Conservation (phyloP, 176 grass and related monocot species). For the Carex pumila region DNA sequence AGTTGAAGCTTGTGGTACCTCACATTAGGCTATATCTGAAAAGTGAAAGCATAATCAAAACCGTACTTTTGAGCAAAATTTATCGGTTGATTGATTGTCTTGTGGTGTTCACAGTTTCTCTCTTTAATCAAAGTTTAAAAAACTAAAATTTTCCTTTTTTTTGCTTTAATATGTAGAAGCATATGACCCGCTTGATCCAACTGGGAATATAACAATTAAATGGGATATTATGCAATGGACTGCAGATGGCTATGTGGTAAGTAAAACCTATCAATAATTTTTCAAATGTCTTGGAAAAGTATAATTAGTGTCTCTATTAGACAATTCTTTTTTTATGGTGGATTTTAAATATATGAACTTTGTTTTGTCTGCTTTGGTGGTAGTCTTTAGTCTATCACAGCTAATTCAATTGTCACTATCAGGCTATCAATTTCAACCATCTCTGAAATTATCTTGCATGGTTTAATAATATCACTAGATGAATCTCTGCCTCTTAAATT, state of each 20-base stretch:
- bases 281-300: not conserved
- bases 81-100: not conserved
- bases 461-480: not conserved
- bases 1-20: slow-evolving; percentile 2
- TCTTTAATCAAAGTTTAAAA: not conserved
- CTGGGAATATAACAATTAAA: slow-evolving; percentile 75
- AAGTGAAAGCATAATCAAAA: not conserved
- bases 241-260: slow-evolving; percentile 79
- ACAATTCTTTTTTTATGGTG: not conserved
- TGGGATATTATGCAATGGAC: slow-evolving; percentile 82
- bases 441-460: not conserved
- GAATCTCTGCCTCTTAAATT: not conserved
- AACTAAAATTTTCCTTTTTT: not conserved
- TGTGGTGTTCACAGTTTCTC: not conserved
- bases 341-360: not conserved
- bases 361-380: not conserved
- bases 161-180: slow-evolving; percentile 35
- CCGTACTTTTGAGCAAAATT: not conserved
- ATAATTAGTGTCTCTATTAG: not conserved
- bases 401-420: not conserved
- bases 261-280: slow-evolving; percentile 10
- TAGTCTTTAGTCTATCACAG: not conserved
- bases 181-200: slow-evolving; percentile 73
- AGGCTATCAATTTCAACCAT: slow-evolving; percentile 5
- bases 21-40: slow-evolving; percentile 9